A percentile compares a stretch with the other conserved stretches of the same genome.
phyloP scores from a whole-genome alignment of 345 rosid species.

The Rubroshorea leprosula region DNA sequence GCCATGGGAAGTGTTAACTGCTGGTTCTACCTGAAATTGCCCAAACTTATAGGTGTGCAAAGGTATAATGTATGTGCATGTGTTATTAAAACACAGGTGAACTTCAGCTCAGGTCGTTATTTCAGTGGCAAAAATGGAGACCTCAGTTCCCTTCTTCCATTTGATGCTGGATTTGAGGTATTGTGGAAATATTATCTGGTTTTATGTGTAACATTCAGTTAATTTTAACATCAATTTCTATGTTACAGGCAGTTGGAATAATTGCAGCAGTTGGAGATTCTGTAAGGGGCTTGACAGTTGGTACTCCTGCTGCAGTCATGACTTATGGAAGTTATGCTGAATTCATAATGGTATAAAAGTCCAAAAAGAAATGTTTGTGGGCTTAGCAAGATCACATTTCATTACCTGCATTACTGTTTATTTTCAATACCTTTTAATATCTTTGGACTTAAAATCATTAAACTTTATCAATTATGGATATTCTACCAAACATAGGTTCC shows the following conservation, averaged over 20 bases:
- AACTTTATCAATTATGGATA: conserved; percentile 14
- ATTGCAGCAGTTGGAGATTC: conserved; percentile 85
- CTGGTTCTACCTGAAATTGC: no score
- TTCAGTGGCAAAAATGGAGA: conserved; percentile 42
- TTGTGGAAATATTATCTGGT: neutral
- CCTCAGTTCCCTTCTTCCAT: conserved; percentile 58
- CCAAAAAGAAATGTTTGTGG: conserved; percentile 9
- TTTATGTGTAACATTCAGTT: conserved; percentile 3
- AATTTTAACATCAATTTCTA: conserved; percentile 6
- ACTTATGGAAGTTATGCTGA: conserved; percentile 87
- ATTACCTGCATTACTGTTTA: conserved; percentile 1
- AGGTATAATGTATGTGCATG: neutral
- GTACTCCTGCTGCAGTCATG: conserved; percentile 94
- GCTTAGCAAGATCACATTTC: conserved; percentile 13
- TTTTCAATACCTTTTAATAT: neutral
- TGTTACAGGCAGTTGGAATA: conserved; percentile 77
- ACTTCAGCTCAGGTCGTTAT: conserved; percentile 96
- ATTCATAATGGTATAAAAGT: conserved; percentile 43
- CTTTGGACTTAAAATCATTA: neutral
- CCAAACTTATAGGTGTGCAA: neutral
- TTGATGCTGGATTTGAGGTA: conserved; percentile 98
- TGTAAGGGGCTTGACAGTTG: conserved; percentile 61
- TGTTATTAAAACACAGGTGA: conserved; percentile 59
- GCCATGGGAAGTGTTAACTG: no score
- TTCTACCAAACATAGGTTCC: conserved; percentile 42